Percentiles rank a stretch among this genome's conserved stretches.
Evolutionary conservation across 805 yeast genomes (phyloP).

Genomic region (Wickerhamomyces silvicola): DNA sequence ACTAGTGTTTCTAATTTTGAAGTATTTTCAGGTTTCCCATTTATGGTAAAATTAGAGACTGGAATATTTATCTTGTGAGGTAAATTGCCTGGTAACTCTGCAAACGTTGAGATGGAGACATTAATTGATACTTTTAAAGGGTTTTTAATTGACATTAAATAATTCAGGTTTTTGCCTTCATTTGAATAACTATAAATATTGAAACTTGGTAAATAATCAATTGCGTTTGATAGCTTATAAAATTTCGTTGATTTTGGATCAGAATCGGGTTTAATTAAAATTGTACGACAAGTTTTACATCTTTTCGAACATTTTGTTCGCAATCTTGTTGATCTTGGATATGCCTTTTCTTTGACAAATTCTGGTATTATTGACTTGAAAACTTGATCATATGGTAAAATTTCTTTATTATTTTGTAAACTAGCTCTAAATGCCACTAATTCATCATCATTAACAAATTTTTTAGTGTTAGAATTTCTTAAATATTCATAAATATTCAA

Average conservation of each 20-base stretch:
- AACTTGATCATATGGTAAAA: slow-evolving; percentile 4
- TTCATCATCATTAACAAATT: slow-evolving; percentile 4
- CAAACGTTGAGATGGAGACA: slow-evolving; percentile 11
- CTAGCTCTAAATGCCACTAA: neutral
- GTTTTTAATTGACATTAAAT: slow-evolving; percentile 11
- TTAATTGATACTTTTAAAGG: slow-evolving; percentile 9
- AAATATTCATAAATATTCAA: slow-evolving; percentile 13
- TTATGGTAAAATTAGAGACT: slow-evolving; percentile 11
- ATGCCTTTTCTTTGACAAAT: neutral
- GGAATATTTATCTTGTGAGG: slow-evolving; percentile 12
- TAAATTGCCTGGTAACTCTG: slow-evolving; percentile 1
- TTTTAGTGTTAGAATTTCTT: slow-evolving; percentile 6
- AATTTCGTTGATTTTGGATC: slow-evolving; percentile 20
- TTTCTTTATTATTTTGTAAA: neutral
- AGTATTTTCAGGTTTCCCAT: slow-evolving; percentile 11
- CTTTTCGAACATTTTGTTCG: slow-evolving; percentile 18
- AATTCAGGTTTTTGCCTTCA: slow-evolving; percentile 1
- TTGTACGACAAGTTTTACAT: slow-evolving; percentile 23
- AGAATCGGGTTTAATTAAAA: slow-evolving; percentile 22
- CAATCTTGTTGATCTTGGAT: slow-evolving; percentile 16
- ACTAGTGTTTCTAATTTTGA: slow-evolving; percentile 16
- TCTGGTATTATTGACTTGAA: slow-evolving; percentile 3
- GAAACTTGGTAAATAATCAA: slow-evolving; percentile 18
- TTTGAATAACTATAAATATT: slow-evolving; percentile 5
- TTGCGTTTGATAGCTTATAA: slow-evolving; percentile 22